phyloP scores from a whole-genome alignment of 345 rosid genomes.

The Streptanthus diversifolius region DNA sequence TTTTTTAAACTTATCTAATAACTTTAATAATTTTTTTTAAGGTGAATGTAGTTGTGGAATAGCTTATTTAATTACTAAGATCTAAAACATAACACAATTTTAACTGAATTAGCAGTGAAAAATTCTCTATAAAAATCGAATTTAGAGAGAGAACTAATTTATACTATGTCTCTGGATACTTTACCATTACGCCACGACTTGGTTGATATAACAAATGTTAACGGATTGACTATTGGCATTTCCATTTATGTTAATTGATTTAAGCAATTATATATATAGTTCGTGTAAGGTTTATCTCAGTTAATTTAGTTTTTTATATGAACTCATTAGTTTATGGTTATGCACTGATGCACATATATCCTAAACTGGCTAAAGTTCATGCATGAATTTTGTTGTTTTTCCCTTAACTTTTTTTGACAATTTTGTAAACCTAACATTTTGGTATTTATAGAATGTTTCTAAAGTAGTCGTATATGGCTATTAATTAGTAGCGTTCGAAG shows the following conservation, averaged over 20 bases:
- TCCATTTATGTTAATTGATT: not conserved
- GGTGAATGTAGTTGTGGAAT: not conserved
- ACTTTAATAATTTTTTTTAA: too few species aligned
- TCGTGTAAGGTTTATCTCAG: not conserved
- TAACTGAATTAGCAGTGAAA: not conserved
- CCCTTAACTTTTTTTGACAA: not conserved
- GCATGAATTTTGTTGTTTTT: not conserved
- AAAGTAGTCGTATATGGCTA: not conserved
- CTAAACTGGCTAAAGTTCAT: not conserved
- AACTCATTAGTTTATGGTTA: not conserved
- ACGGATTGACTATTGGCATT: not conserved
- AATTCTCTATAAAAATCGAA: not conserved
- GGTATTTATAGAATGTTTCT: not conserved
- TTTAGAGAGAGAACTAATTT: not conserved
- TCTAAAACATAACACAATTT: not conserved
- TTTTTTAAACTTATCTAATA: too few species aligned
- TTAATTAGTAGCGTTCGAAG: not conserved
- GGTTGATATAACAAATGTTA: not conserved
- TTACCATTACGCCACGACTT: not conserved
- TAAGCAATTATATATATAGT: not conserved
- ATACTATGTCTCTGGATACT: not conserved
- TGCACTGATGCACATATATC: not conserved
- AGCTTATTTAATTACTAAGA: not conserved
- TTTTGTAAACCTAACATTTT: not conserved
- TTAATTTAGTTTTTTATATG: not conserved